Conservation (phyloP, 2,329 filamentous ascomycete species). For the Chlorencoelia australis region DNA sequence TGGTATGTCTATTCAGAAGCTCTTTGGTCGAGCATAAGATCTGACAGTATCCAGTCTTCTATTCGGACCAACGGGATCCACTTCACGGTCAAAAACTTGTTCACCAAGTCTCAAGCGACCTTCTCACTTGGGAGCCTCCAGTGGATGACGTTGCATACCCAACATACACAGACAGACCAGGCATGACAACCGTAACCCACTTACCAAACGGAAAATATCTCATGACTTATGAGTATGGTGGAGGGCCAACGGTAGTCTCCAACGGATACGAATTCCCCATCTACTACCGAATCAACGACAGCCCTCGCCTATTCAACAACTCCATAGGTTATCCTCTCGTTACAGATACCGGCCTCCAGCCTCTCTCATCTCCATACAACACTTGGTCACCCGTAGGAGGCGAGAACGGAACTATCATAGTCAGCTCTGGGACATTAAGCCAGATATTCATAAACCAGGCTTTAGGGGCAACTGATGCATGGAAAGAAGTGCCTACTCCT, state of each 20-base stretch:
- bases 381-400: conserved; percentile 24
- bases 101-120: conserved; percentile 44
- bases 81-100: conserved; percentile 58
- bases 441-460: conserved; percentile 24
- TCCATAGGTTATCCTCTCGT: conserved; percentile 17
- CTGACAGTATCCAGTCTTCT: conserved; percentile 39
- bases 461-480: conserved; percentile 20
- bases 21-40: neutral
- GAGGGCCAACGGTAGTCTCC: conserved; percentile 10
- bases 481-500: conserved; percentile 22
- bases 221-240: conserved; percentile 46
- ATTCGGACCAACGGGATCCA: conserved; percentile 60
- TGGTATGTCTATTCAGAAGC: neutral
- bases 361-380: conserved; percentile 22
- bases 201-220: conserved; percentile 48
- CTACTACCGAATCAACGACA: conserved; percentile 25
- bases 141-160: conserved; percentile 54
- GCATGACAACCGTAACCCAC: conserved; percentile 53
- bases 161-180: conserved; percentile 53
- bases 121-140: conserved; percentile 47
- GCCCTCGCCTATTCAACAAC: conserved; percentile 22
- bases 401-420: conserved; percentile 23
- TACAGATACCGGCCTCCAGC: conserved; percentile 19
- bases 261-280: conserved; percentile 22
- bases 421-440: conserved; percentile 17